phyloP scores from a whole-genome alignment of 2,329 filamentous ascomycete genomes.

The Colletotrichum abscissum region DNA sequence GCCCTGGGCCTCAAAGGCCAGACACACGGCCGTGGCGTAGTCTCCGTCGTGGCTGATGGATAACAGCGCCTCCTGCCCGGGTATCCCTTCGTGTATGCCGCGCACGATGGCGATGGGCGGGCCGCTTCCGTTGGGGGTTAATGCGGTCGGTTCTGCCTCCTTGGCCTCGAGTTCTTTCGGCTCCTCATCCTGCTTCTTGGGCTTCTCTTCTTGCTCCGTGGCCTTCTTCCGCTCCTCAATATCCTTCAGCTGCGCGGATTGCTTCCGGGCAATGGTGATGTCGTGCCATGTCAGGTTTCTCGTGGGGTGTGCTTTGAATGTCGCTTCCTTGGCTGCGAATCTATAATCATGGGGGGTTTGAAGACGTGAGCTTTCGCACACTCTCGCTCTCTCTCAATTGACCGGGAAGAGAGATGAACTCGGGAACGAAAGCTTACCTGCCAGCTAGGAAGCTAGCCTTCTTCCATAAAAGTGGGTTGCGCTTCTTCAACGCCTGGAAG shows the following conservation, averaged over 20 bases:
- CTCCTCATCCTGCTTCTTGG: background rate
- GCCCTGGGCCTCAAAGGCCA: slow-evolving; percentile 53
- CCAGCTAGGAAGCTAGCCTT: slow-evolving; percentile 56
- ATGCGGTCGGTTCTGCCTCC: slow-evolving; percentile 5
- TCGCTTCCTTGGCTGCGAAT: slow-evolving; percentile 81
- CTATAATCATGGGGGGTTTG: slow-evolving; percentile 44
- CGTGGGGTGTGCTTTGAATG: slow-evolving; percentile 76
- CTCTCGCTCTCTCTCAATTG: background rate
- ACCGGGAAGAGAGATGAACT: background rate
- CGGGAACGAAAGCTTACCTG: slow-evolving; percentile 46
- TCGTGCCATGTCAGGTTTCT: slow-evolving; percentile 71
- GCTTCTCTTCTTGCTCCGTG: background rate
- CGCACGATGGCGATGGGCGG: slow-evolving; percentile 58
- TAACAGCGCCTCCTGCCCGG: slow-evolving; percentile 70
- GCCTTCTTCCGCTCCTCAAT: background rate
- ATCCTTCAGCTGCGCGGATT: slow-evolving; percentile 7
- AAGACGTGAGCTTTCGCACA: background rate
- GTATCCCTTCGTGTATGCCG: slow-evolving; percentile 41
- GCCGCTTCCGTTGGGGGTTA: slow-evolving; percentile 44
- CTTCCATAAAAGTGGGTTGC: slow-evolving; percentile 46
- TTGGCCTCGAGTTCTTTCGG: slow-evolving; percentile 29
- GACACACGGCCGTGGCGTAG: slow-evolving; percentile 79
- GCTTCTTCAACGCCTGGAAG: slow-evolving; percentile 19
- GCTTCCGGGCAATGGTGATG: slow-evolving; percentile 56
- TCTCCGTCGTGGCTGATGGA: slow-evolving; percentile 91